Conservation (phyloP, 352 stramenopile genomes). For the Pythium monospermum region DNA sequence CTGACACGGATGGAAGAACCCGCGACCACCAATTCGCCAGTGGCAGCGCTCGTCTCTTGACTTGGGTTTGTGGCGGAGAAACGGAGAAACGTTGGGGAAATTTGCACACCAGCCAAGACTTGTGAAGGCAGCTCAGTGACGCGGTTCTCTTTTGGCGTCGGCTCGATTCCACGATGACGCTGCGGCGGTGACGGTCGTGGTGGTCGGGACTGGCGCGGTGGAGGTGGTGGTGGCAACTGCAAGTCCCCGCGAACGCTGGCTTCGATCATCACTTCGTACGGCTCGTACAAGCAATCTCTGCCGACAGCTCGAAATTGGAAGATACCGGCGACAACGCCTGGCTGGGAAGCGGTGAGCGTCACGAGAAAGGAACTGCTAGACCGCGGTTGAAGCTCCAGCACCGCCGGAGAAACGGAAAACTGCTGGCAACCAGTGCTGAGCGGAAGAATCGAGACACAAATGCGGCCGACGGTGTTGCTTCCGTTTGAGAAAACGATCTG, state of each 20-base stretch:
- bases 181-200: neutral
- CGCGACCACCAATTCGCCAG: neutral
- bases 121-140: constrained; percentile 43
- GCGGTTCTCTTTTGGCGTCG: neutral
- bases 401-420: constrained; percentile 69
- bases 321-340: constrained; percentile 70
- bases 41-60: neutral
- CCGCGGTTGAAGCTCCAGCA: constrained; percentile 61
- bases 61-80: constrained; percentile 24
- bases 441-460: constrained; percentile 76
- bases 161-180: too few species aligned
- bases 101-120: constrained; percentile 38
- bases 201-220: constrained; percentile 1
- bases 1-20: constrained; percentile 31
- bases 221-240: constrained; percentile 12
- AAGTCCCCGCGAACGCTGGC: constrained; percentile 52
- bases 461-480: constrained; percentile 43
- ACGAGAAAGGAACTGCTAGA: constrained; percentile 62
- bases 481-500: constrained; percentile 75
- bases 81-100: constrained; percentile 55
- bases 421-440: constrained; percentile 82
- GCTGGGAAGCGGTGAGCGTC: constrained; percentile 51
- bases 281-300: constrained; percentile 49
- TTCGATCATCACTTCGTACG: constrained; percentile 84
- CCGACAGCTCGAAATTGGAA: constrained; percentile 83